phyloP scores from a whole-genome alignment of 2,329 filamentous ascomycete genomes.

The Westerdykella ornata region DNA sequence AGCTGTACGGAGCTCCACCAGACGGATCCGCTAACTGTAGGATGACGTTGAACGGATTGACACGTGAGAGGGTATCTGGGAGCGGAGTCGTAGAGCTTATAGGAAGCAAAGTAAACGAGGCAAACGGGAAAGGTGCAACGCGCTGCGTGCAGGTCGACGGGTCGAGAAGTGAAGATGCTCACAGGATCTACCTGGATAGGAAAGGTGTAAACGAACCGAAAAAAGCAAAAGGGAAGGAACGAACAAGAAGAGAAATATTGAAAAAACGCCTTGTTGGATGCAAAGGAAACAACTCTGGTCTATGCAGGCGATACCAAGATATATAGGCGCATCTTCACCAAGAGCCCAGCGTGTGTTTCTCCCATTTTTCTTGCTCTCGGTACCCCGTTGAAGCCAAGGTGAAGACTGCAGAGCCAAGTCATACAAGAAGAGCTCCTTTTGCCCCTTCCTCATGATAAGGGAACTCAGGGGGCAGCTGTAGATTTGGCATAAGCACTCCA shows the following conservation, averaged over 20 bases:
- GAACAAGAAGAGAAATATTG: constrained; percentile 7
- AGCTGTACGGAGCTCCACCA: constrained; percentile 1
- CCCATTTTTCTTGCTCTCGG: constrained; percentile 1
- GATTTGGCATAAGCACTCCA: constrained; percentile 1
- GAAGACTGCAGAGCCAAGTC: constrained; percentile 19
- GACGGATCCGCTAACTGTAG: too few species aligned
- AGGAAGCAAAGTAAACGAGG: background rate
- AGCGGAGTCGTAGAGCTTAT: background rate
- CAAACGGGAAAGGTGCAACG: constrained; percentile 1
- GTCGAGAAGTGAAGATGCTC: background rate
- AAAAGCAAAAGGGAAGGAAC: constrained; percentile 3
- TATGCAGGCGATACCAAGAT: constrained; percentile 3
- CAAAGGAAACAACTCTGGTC: constrained; percentile 4
- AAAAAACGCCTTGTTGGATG: constrained; percentile 12
- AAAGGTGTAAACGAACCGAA: background rate
- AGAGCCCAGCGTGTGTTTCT: constrained; percentile 2
- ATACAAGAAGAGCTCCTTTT: constrained; percentile 14
- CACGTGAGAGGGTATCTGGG: constrained; percentile 1
- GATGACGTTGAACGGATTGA: background rate
- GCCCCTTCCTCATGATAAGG: constrained; percentile 9
- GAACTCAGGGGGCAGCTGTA: constrained; percentile 7
- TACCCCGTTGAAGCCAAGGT: constrained; percentile 17
- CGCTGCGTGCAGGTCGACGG: constrained; percentile 3
- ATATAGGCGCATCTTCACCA: background rate
- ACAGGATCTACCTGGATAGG: constrained; percentile 7